A percentile compares a stretch with the other conserved stretches of the same genome.
These are phyloP conservation scores for Crithidia fasciculata DNA, from an alignment of 208 protist species.

Conservation along the genomic window DNA sequence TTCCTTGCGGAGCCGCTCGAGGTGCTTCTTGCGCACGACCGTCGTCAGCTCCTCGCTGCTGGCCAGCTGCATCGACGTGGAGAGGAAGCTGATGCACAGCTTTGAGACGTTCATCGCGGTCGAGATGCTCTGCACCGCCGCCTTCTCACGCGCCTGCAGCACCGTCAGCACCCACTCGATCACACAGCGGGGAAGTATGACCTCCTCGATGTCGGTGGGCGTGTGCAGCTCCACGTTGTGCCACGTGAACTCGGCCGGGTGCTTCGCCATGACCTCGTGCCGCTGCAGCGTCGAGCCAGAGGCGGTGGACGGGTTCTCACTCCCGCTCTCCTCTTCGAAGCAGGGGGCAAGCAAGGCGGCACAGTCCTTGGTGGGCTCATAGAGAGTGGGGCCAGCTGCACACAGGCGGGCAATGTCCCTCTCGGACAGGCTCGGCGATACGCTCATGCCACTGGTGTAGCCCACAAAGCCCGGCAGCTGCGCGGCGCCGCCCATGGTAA, in stretches of 20 bases:
- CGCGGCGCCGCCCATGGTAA: slow-evolving; percentile 68
- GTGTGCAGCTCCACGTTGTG: slow-evolving; percentile 31
- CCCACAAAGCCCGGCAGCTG: slow-evolving; percentile 73
- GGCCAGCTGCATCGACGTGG: slow-evolving; percentile 65
- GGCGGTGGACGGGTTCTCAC: slow-evolving; percentile 4
- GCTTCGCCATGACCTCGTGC: slow-evolving; percentile 33
- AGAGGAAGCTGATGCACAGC: slow-evolving; percentile 73
- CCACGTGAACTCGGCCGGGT: slow-evolving; percentile 30
- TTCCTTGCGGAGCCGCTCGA: slow-evolving; percentile 50
- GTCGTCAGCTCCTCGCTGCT: slow-evolving; percentile 55
- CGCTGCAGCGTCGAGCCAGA: slow-evolving; percentile 10
- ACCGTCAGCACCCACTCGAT: slow-evolving; percentile 35
- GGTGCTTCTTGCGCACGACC: slow-evolving; percentile 40
- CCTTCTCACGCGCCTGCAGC: slow-evolving; percentile 31
- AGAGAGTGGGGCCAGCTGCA: slow-evolving; percentile 45
- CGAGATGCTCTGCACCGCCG: slow-evolving; percentile 15
- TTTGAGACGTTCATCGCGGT: slow-evolving; percentile 54
- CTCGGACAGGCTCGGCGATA: slow-evolving; percentile 67
- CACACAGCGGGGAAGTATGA: slow-evolving; percentile 23
- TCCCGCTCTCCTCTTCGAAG: slow-evolving; percentile 45
- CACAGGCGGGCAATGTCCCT: slow-evolving; percentile 66
- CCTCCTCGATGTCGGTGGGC: slow-evolving; percentile 28
- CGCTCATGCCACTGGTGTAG: slow-evolving; percentile 67
- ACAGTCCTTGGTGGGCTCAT: slow-evolving; percentile 31
- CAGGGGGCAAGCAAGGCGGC: slow-evolving; percentile 22